A percentile compares a stretch with the other conserved stretches of the same genome.
Conservation (phyloP, 768 basidiomycete genomes). For the Plicaturopsis crispa region DNA sequence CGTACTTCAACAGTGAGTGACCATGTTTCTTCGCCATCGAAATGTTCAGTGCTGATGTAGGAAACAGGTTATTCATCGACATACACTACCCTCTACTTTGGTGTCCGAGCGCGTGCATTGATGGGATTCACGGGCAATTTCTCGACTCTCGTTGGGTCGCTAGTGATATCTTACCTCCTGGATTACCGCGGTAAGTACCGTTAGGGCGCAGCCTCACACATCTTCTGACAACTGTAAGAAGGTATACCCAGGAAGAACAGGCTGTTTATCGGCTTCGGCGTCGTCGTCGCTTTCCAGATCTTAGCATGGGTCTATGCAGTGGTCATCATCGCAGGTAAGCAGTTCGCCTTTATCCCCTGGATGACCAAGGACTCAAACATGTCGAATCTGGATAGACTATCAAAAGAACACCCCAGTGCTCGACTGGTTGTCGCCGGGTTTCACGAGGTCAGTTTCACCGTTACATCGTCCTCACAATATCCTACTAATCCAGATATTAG, state of each 20-base stretch:
- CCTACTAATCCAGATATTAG: no score
- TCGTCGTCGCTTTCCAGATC: neutral
- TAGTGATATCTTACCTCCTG: neutral
- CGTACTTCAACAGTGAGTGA: conserved; percentile 6
- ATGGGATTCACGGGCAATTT: neutral
- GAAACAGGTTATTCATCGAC: conserved; percentile 2
- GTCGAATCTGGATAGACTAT: no score
- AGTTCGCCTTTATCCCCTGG: no score
- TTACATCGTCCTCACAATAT: no score
- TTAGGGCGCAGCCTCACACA: no score
- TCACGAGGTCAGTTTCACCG: no score
- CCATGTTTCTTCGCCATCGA: no score
- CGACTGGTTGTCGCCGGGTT: neutral
- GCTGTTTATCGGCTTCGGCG: no score
- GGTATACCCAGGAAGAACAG: no score
- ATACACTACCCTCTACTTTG: conserved; percentile 2
- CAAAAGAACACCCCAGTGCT: neutral
- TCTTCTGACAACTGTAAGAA: no score
- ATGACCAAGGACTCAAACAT: no score
- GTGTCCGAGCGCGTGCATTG: conserved; percentile 4
- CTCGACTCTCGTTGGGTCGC: neutral
- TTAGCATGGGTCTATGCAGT: neutral
- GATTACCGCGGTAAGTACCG: neutral
- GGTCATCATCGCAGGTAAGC: neutral
- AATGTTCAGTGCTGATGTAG: no score